Conservation (phyloP, 2,329 filamentous ascomycete genomes). For the Coleophoma cylindrospora region DNA sequence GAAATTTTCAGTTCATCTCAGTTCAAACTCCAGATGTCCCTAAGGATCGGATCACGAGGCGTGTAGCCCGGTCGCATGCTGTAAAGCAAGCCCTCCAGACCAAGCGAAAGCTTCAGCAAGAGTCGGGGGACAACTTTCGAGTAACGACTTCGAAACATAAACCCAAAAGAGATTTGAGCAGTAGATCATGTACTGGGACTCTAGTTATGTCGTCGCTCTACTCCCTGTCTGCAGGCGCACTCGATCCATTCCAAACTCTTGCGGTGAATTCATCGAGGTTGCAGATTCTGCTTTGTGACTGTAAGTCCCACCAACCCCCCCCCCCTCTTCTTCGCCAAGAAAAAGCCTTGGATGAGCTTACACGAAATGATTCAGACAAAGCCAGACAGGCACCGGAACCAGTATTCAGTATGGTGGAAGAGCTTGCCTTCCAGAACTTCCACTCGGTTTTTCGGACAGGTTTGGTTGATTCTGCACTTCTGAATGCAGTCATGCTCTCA, state of each 20-base stretch:
- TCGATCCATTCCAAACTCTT: conserved; percentile 13
- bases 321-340: not conserved
- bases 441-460: conserved; percentile 28
- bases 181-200: conserved; percentile 2
- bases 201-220: not conserved
- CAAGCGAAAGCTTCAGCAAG: conserved; percentile 24
- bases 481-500: conserved; percentile 35
- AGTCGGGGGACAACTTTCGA: conserved; percentile 21
- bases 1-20: conserved; percentile 15
- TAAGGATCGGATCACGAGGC: conserved; percentile 14
- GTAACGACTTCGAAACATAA: conserved; percentile 9
- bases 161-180: not conserved
- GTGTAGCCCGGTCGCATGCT: conserved; percentile 26
- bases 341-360: conserved; percentile 5
- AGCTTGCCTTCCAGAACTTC: conserved; percentile 33
- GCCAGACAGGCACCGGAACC: conserved; percentile 25
- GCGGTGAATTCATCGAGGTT: conserved; percentile 17
- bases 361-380: conserved; percentile 15
- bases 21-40: conserved; percentile 13
- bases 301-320: conserved; percentile 16
- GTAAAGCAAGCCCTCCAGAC: conserved; percentile 21
- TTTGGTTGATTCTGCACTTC: conserved; percentile 29
- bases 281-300: conserved; percentile 10
- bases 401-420: conserved; percentile 31
- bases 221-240: not conserved